Base-by-base conservation (phyloP, 371 early-diverging fungal genomes). In the Hamiltosporidium magnivora region DNA sequence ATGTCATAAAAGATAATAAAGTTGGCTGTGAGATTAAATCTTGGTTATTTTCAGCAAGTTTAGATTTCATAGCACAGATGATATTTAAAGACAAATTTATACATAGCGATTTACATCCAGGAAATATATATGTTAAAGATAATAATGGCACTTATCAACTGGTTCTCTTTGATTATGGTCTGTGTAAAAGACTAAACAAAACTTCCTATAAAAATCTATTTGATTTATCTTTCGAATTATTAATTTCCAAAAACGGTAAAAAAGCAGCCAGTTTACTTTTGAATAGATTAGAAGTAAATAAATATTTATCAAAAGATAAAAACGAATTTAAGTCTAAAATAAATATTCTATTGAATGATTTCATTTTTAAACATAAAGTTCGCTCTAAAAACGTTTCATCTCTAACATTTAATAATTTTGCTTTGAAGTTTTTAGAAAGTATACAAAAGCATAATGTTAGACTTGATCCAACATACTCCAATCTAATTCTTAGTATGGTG, bases 31-130 rank as follows among this genome's bases (percentile, higher is more conserved):
- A 12, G 6, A 12, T 49, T 8, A 8, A 8, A 49, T 8, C 6
- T 49, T 8, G 8, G 12, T 8, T 6, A 12, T 49, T 49, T 49
- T 8, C 8, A 6, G 1, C 36, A 11, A 1, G 3, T 12, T 1
- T n/a, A 25, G 40, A 58, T 37, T n/a, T 72, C 11, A 53, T 64
- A 36, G 12, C 69, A 44, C 44, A 66, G 41, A 69, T 73, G 69
- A 38, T 64, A 3, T 69, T 68, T 49, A 53, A 60, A 44, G 69
- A 73, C 54, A 38, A 68, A 58, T 66, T 64, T 59, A 43, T 73
- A 11, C 73, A 73, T 54, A 42, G 64, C 1, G 73, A 73, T 53
- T 46, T 73, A 9, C 73, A 73, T 54, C 64, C 63, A 39, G 73
- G 73, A 0, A 73, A 73, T 40, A n/a, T 73, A 3, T 3, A 55